Conservation (phyloP, 768 basidiomycete species). For the Aureoboletus auriporus region DNA sequence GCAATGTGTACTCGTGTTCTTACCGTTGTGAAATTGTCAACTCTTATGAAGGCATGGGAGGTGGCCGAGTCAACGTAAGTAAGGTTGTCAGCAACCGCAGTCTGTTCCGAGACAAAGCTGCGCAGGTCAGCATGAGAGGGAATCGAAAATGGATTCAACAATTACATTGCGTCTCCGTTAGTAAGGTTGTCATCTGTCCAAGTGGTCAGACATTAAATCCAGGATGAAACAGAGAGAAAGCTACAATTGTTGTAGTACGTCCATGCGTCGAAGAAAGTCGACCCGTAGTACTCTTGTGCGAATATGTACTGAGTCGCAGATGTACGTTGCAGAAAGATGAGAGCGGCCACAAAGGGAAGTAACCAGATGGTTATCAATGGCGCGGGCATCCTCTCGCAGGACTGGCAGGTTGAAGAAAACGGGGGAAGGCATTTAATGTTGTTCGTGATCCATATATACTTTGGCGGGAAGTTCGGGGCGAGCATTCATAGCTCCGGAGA, state of each 20-base stretch:
- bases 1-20: slow-evolving; percentile 5
- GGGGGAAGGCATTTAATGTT: neutral
- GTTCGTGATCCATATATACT: slow-evolving; percentile 9
- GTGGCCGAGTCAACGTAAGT: slow-evolving; percentile 60
- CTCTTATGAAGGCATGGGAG: slow-evolving; percentile 71
- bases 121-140: slow-evolving; percentile 3
- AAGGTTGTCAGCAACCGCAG: slow-evolving; percentile 46
- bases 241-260: slow-evolving; percentile 56
- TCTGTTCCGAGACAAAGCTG: slow-evolving; percentile 45
- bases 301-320: slow-evolving; percentile 44
- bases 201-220: neutral
- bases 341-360: slow-evolving; percentile 3
- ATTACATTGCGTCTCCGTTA: slow-evolving; percentile 56
- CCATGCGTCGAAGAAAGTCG: slow-evolving; percentile 67
- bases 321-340: slow-evolving; percentile 5
- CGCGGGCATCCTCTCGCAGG: slow-evolving; percentile 6
- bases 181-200: slow-evolving; percentile 63
- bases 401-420: neutral
- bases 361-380: slow-evolving; percentile 1
- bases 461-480: neutral
- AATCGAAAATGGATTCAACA: neutral
- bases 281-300: slow-evolving; percentile 53
- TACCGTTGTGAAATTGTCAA: slow-evolving; percentile 64
- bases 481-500: neutral
- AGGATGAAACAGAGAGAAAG: slow-evolving; percentile 15